These are phyloP conservation scores for Psilocybe subaeruginosa DNA, from an alignment of 768 basidiomycete genomes.

Conservation along the genomic window DNA sequence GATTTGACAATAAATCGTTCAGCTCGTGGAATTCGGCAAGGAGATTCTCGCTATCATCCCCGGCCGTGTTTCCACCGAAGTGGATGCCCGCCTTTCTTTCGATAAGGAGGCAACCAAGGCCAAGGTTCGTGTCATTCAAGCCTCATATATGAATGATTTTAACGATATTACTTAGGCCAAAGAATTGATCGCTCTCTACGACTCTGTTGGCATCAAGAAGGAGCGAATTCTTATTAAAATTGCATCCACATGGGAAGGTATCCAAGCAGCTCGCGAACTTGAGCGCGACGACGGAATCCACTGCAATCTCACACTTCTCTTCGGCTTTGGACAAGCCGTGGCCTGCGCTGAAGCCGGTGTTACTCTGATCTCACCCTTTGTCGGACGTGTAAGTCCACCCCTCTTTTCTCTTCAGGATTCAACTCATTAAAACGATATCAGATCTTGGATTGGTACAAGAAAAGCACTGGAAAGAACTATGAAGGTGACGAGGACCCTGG, in stretches of 20 bases:
- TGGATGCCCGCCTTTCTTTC: slow-evolving; percentile 97
- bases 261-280: slow-evolving; percentile 96
- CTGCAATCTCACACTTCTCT: slow-evolving; percentile 98
- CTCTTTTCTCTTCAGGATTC: slow-evolving; percentile 12
- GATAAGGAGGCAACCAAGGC: slow-evolving; percentile 91
- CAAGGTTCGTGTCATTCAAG: slow-evolving; percentile 52
- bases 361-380: slow-evolving; percentile 98
- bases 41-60: slow-evolving; percentile 96
- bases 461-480: slow-evolving; percentile 83
- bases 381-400: slow-evolving; percentile 79
- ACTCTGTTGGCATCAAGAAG: slow-evolving; percentile 90
- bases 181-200: slow-evolving; percentile 92
- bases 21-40: slow-evolving; percentile 98
- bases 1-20: not conserved
- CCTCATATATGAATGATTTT: slow-evolving; percentile 8
- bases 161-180: slow-evolving; percentile 50
- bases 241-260: slow-evolving; percentile 99
- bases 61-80: slow-evolving; percentile 98
- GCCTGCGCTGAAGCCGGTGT: slow-evolving; percentile 98
- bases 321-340: slow-evolving; percentile 98
- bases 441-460: slow-evolving; percentile 99
- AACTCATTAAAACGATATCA: slow-evolving; percentile 28
- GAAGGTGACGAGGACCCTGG: slow-evolving; percentile 93
- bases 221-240: slow-evolving; percentile 99
- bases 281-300: slow-evolving; percentile 93